Conservation (phyloP, 306 rosid genomes). For the Aeschynomene evenia region DNA sequence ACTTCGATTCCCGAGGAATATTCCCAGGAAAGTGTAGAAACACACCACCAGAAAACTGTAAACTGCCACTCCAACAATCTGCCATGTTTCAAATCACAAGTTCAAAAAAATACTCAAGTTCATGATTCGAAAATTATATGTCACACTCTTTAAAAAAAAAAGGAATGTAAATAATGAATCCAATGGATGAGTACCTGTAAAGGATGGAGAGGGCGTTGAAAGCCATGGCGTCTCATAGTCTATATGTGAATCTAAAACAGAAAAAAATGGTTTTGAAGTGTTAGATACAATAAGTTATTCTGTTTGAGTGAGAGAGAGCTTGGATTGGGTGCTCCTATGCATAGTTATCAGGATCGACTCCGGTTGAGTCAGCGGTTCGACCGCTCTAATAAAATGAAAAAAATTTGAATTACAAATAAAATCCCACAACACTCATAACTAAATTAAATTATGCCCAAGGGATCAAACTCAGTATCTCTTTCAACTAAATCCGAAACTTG, state of each 20-base stretch:
- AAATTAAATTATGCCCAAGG: too few relatives aligned
- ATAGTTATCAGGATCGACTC: too few relatives aligned
- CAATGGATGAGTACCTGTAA: slow-evolving; percentile 52
- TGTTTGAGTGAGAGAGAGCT: not conserved
- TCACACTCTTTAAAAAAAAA: not conserved
- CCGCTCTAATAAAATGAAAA: too few relatives aligned
- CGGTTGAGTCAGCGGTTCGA: too few relatives aligned
- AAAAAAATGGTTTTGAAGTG: not conserved
- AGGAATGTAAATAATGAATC: not conserved
- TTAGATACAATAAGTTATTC: not conserved
- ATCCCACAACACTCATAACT: too few relatives aligned
- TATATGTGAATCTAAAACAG: not conserved
- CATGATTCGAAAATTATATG: not conserved
- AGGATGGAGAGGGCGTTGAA: slow-evolving; percentile 91
- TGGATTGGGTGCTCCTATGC: not conserved
- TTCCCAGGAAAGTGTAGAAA: slow-evolving; percentile 79
- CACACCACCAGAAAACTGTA: slow-evolving; percentile 58
- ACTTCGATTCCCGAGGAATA: slow-evolving; percentile 65
- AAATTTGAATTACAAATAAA: too few relatives aligned
- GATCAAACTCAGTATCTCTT: too few relatives aligned
- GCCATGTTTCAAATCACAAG: slow-evolving; percentile 22
- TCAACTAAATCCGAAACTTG: too few relatives aligned
- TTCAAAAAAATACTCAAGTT: not conserved
- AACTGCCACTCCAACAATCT: slow-evolving; percentile 80
- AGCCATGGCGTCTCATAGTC: slow-evolving; percentile 87